Conservation (phyloP, 2,329 filamentous ascomycete species). For the Trichoderma gracile region DNA sequence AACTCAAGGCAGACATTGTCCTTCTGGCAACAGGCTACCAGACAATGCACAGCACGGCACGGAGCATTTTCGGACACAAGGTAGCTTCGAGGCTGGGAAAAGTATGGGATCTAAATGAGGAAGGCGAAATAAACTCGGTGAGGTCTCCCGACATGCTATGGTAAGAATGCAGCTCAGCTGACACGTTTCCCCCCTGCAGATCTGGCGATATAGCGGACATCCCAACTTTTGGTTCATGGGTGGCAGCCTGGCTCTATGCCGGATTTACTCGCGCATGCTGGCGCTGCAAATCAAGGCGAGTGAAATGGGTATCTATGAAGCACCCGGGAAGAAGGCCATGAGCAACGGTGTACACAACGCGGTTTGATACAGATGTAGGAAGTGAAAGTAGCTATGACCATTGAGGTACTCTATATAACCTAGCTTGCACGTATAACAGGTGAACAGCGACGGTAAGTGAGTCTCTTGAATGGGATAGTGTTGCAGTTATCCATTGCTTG, state of each 20-base stretch:
- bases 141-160: background rate
- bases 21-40: slow-evolving; percentile 8
- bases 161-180: background rate
- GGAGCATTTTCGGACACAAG: background rate
- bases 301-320: slow-evolving; percentile 30
- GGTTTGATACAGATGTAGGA: background rate
- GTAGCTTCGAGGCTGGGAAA: slow-evolving; percentile 45
- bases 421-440: too few species aligned
- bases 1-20: slow-evolving; percentile 5
- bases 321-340: background rate
- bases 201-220: slow-evolving; percentile 60
- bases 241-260: slow-evolving; percentile 62
- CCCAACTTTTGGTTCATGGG: slow-evolving; percentile 67
- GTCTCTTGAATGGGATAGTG: too few species aligned
- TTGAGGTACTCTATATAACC: background rate
- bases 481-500: too few species aligned
- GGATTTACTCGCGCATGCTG: slow-evolving; percentile 58
- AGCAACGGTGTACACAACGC: background rate
- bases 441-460: background rate
- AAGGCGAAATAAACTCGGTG: slow-evolving; percentile 57
- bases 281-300: slow-evolving; percentile 54
- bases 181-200: background rate
- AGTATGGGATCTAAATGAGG: slow-evolving; percentile 62
- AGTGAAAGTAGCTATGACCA: background rate
- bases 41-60: background rate